Base-by-base conservation (phyloP, 148 eudicot genomes). In the Selenicereus undatus region DNA sequence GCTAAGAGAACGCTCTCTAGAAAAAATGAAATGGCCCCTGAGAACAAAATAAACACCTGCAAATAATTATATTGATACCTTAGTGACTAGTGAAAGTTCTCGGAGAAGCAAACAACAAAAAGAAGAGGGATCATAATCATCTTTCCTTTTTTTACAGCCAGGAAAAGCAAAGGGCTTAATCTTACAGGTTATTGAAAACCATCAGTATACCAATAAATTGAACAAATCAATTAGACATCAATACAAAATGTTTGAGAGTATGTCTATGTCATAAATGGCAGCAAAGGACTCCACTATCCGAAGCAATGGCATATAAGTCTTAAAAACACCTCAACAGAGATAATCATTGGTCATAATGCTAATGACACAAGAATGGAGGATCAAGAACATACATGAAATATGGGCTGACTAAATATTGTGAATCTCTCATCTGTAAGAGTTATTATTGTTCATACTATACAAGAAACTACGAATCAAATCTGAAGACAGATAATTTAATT, bases 21-120 rank as follows among this genome's bases (percentile, higher is more conserved):
- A 75, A 93, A 84, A 80, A 93, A 87, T 78, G 98, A 90, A 50
- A 86, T 83, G 27, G 79, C 75, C 72, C 85, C 74, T 18, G 97
- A 95, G 85, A 93, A 95, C 87, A 91, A 75, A 82, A 91, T 88
- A 79, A 95, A 95, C 79, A 95, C 98, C 98, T 95, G 93, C 84
- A 88, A 48, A 76, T 43, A 32, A 21, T 60, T 36, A n/a, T 45
- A 75, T 18, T 66, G 30, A 54, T 14, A 51, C 32, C 29, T 58
- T 3, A 60, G 35, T 58, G 52, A 56, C 68, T 36, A 76, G 69
- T 21, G 26, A 84, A 62, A 27, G 36, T 58, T 43, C 70, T 11
- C 21, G 24, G 74, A 72, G 58, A 76, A 48, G 2, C 29, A 64
- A 30, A 65, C 14, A 74, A 20, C n/a, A 50, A 74, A 26, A 74